A percentile compares a stretch with the other conserved stretches of the same genome.
phyloP scores from a whole-genome alignment of 2,329 filamentous ascomycete species.

The Pseudogymnoascus sp. region DNA sequence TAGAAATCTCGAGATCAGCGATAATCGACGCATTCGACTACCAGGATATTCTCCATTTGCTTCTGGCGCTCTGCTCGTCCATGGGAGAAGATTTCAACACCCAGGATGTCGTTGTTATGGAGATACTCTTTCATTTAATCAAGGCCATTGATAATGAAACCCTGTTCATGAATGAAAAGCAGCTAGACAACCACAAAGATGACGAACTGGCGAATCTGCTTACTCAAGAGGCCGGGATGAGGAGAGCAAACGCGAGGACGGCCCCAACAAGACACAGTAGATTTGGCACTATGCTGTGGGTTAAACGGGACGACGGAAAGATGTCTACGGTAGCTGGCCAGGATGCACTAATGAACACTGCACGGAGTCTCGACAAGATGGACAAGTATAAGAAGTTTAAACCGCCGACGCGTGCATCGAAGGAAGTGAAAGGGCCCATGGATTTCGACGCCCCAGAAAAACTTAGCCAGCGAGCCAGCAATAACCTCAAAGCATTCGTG shows the following conservation, averaged over 20 bases:
- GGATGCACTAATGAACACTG: constrained; percentile 66
- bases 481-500: constrained; percentile 72
- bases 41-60: constrained; percentile 80
- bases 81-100: constrained; percentile 88
- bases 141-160: constrained; percentile 81
- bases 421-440: constrained; percentile 55
- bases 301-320: constrained; percentile 72
- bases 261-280: constrained; percentile 83
- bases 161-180: constrained; percentile 74
- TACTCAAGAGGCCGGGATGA: constrained; percentile 76
- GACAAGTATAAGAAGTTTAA: constrained; percentile 87
- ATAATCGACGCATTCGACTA: constrained; percentile 83
- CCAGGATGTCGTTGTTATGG: constrained; percentile 83
- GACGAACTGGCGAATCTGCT: constrained; percentile 69
- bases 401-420: constrained; percentile 59
- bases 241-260: constrained; percentile 66
- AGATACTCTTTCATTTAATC: constrained; percentile 84
- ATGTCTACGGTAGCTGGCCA: constrained; percentile 84
- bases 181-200: constrained; percentile 60
- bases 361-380: constrained; percentile 75
- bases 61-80: constrained; percentile 82
- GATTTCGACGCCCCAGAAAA: constrained; percentile 70
- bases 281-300: constrained; percentile 96
- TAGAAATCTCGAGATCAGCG: constrained; percentile 78
- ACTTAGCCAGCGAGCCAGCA: constrained; percentile 66